phyloP scores from a whole-genome alignment of 768 basidiomycete genomes.

The Termitomyces sp. region DNA sequence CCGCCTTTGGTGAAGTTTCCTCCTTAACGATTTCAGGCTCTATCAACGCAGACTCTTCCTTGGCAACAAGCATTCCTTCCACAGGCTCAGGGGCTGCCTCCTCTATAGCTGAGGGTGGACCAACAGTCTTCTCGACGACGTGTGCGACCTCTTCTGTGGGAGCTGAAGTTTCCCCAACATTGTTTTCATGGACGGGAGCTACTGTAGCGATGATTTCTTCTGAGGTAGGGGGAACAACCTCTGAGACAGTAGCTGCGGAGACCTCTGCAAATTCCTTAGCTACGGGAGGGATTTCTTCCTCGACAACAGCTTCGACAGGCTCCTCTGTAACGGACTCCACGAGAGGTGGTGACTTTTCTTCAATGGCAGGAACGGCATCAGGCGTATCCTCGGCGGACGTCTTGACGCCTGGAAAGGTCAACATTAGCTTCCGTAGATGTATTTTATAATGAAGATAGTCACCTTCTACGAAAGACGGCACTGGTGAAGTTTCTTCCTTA shows the following conservation, averaged over 20 bases:
- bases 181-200: not conserved
- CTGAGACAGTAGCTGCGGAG: not conserved
- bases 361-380: not conserved
- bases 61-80: not conserved
- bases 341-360: not conserved
- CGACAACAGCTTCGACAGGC: not conserved
- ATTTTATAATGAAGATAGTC: not conserved
- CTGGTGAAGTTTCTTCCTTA: not conserved
- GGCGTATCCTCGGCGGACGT: not conserved
- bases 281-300: not conserved
- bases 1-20: not conserved
- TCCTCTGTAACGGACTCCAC: not conserved
- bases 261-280: not conserved
- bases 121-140: not conserved
- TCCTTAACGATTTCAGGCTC: not conserved
- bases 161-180: not conserved
- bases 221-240: not conserved
- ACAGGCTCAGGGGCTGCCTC: not conserved
- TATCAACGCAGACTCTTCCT: not conserved
- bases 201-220: not conserved
- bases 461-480: not conserved
- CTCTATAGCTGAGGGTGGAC: not conserved
- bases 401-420: not conserved
- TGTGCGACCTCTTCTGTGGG: not conserved
- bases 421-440: not conserved